Conservation (phyloP, 768 basidiomycete genomes). For the Lactarius sanguifluus region DNA sequence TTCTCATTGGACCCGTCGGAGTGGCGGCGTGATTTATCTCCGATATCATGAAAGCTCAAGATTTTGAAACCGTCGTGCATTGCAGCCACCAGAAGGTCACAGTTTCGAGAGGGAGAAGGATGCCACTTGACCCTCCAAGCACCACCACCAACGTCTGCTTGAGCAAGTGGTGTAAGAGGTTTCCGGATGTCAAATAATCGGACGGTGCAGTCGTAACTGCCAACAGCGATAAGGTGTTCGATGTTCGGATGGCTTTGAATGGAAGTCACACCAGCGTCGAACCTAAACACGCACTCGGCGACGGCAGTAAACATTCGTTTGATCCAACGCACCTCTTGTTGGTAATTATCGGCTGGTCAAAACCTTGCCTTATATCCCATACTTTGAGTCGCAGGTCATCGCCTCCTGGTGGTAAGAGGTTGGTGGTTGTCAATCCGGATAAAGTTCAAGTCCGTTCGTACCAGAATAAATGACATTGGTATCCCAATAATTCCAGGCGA, state of each 20-base stretch:
- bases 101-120: conserved; percentile 60
- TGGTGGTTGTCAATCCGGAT: conserved; percentile 3
- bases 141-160: conserved; percentile 80
- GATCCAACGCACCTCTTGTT: conserved; percentile 60
- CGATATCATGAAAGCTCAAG: conserved; percentile 45
- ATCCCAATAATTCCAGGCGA: conserved; percentile 89
- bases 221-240: conserved; percentile 85
- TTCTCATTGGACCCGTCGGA: conserved; percentile 10
- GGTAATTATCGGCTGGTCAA: conserved; percentile 55
- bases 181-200: conserved; percentile 82
- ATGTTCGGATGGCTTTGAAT: conserved; percentile 81
- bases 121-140: conserved; percentile 98
- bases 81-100: conserved; percentile 87
- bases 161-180: conserved; percentile 52
- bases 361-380: conserved; percentile 82
- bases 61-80: conserved; percentile 99
- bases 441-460: conserved; percentile 34
- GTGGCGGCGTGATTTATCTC: conserved; percentile 13
- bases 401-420: conserved; percentile 60
- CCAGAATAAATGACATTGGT: conserved; percentile 81
- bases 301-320: not conserved
- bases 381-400: conserved; percentile 88
- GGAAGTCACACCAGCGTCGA: conserved; percentile 89
- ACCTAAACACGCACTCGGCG: conserved; percentile 46
- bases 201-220: conserved; percentile 86